These are phyloP conservation scores for Colletotrichum tofieldiae DNA, from an alignment of 2,329 filamentous ascomycete species.

Conservation along the genomic window DNA sequence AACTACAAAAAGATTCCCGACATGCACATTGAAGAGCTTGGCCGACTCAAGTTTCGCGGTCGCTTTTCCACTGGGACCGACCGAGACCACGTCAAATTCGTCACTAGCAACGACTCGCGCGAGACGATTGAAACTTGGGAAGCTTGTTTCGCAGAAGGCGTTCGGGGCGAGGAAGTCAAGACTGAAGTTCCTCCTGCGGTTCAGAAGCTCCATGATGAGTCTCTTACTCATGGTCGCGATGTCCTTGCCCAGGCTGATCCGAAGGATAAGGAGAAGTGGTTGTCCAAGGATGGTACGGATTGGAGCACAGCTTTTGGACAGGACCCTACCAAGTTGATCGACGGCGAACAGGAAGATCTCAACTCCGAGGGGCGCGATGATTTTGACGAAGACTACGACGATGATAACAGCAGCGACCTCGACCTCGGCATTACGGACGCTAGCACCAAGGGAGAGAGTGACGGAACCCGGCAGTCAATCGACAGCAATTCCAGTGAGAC, in stretches of 20 bases:
- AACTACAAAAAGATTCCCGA: conserved; percentile 81
- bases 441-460: conserved; percentile 49
- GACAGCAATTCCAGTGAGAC: conserved; percentile 54
- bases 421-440: conserved; percentile 74
- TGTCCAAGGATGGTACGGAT: conserved; percentile 84
- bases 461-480: conserved; percentile 54
- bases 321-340: conserved; percentile 73
- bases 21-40: conserved; percentile 83
- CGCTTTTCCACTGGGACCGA: conserved; percentile 94
- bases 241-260: conserved; percentile 81
- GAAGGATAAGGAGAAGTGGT: conserved; percentile 83
- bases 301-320: conserved; percentile 90
- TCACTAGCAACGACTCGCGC: conserved; percentile 88
- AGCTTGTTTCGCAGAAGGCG: conserved; percentile 89
- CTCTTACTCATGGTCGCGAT: conserved; percentile 84
- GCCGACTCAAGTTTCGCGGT: conserved; percentile 84
- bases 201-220: conserved; percentile 85
- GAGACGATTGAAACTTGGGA: conserved; percentile 98
- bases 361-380: conserved; percentile 59
- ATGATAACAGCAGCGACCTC: conserved; percentile 51
- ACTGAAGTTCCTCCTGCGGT: conserved; percentile 81
- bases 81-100: conserved; percentile 85
- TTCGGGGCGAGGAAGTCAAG: conserved; percentile 79
- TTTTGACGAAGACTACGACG: conserved; percentile 55
- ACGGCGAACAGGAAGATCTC: conserved; percentile 49